Base-by-base conservation (phyloP, 257 asterid species). In the Solanum tacnaense region DNA sequence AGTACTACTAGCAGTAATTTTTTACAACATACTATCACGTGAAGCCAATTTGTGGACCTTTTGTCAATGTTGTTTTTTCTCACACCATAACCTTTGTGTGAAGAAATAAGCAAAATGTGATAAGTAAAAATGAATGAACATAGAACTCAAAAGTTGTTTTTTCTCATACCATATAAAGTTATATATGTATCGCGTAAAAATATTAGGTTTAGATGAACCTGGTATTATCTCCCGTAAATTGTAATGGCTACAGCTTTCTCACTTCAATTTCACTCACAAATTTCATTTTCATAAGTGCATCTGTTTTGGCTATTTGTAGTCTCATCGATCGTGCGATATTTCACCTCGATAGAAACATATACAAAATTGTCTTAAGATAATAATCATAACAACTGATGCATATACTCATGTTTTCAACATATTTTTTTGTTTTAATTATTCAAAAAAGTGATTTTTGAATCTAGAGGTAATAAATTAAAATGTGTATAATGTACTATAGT, bases 11-110 rank as follows among this genome's bases (percentile, higher is more conserved):
- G 16, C 38, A 79, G 84, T 15, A 44, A 25, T 23, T 5, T 41
- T 35, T 25, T 20, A 67, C 31, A 67, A 44, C 62, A 7, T 41
- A 78, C 15, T 85, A 18, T 71, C 87, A 67, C 87, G 87, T 85
- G 87, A 46, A 71, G 36, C 13, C 44, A 67, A 67, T 87, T 88
- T 74, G 29, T 89, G 92, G 91, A 89, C 92, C 93, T 84, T 87
- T 87, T 85, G 91, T 87, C 86, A 75, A 52, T 93, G 92, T 89
- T 88, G 41, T 90, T 89, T 86, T 91, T 87, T 84, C 89, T 86
- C 86, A 74, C 91, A 90, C 94, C 90, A 88, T 87, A 78, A 85
- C 87, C 88, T 86, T 90, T 87, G 87, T 84, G 75, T 6, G 0
- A 56, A 20, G n/a, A 56, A 16, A 56, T 18, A 56, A 56, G 60